Evolutionary conservation across 352 stramenopile species (phyloP).

Genomic region (Stramenopiles sp.): DNA sequence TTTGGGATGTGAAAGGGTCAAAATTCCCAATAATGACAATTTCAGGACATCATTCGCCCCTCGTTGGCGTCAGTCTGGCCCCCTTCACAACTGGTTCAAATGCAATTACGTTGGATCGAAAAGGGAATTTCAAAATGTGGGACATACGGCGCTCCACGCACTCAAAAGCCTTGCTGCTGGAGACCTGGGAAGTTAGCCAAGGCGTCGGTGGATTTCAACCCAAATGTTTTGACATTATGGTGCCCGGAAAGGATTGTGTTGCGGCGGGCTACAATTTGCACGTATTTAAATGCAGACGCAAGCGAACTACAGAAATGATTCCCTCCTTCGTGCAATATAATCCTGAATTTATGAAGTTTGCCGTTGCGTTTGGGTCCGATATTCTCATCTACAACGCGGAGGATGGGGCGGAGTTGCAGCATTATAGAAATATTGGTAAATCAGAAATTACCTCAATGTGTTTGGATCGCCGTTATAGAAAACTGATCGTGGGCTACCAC

Average conservation of each 20-base stretch:
- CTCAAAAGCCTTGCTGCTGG: constrained; percentile 35
- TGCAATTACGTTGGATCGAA: constrained; percentile 44
- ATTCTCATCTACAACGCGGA: constrained; percentile 22
- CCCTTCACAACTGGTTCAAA: constrained; percentile 36
- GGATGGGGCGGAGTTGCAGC: constrained; percentile 17
- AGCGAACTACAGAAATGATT: constrained; percentile 4
- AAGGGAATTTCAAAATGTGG: constrained; percentile 57
- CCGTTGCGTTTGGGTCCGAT: constrained; percentile 18
- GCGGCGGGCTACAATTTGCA: constrained; percentile 35
- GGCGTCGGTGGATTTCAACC: constrained; percentile 36
- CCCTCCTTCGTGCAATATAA: constrained; percentile 22
- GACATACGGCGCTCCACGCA: constrained; percentile 37
- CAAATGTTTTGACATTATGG: constrained; percentile 35
- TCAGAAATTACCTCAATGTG: constrained; percentile 22
- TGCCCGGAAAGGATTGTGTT: constrained; percentile 41
- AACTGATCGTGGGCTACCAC: constrained; percentile 23
- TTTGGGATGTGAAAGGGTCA: constrained; percentile 47
- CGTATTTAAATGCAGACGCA: constrained; percentile 26
- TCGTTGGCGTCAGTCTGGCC: constrained; percentile 43
- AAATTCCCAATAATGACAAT: constrained; percentile 44
- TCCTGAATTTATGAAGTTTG: constrained; percentile 20
- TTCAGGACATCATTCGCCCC: constrained; percentile 40
- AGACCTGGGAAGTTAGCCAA: constrained; percentile 37
- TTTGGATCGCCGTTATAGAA: constrained; percentile 24
- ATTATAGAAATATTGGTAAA: constrained; percentile 19